Evolutionary conservation across 2,329 filamentous ascomycete species (phyloP).

Genomic region (Apiospora sp.): DNA sequence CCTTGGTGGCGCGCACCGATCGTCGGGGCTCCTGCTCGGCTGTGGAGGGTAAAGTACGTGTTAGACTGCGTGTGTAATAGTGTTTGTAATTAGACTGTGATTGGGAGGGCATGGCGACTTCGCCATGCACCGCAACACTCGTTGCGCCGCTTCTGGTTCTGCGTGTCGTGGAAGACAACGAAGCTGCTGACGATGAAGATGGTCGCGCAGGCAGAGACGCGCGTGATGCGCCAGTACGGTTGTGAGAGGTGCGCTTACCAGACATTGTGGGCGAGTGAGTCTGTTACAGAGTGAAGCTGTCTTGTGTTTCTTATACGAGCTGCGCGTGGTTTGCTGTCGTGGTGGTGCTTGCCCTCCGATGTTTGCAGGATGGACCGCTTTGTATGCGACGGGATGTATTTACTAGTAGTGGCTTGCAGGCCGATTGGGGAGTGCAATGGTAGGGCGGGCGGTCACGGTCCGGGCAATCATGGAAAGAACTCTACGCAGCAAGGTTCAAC

Average conservation of each 20-base stretch:
- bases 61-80: constrained; percentile 35
- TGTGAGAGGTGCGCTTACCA: constrained; percentile 42
- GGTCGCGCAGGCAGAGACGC: constrained; percentile 12
- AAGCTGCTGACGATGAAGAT: constrained; percentile 10
- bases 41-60: constrained; percentile 33
- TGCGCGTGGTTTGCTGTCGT: constrained; percentile 8
- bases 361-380: constrained; percentile 20
- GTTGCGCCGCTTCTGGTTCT: background rate
- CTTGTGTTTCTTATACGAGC: background rate
- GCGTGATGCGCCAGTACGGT: constrained; percentile 29
- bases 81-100: background rate
- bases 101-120: background rate
- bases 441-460: constrained; percentile 22
- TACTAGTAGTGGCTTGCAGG: constrained; percentile 16
- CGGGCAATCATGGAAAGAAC: constrained; percentile 26
- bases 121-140: background rate
- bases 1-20: constrained; percentile 95
- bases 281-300: background rate
- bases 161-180: constrained; percentile 5
- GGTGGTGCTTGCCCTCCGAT: background rate
- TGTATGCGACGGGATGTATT: constrained; percentile 24
- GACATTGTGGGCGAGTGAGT: constrained; percentile 37
- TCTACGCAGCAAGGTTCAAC: constrained; percentile 28
- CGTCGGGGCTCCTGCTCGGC: constrained; percentile 80
- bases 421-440: constrained; percentile 21